A percentile compares a stretch with the other conserved stretches of the same genome.
Conservation (phyloP, 1,284 basidiomycete species). For the Leccinum griseonigrum region DNA sequence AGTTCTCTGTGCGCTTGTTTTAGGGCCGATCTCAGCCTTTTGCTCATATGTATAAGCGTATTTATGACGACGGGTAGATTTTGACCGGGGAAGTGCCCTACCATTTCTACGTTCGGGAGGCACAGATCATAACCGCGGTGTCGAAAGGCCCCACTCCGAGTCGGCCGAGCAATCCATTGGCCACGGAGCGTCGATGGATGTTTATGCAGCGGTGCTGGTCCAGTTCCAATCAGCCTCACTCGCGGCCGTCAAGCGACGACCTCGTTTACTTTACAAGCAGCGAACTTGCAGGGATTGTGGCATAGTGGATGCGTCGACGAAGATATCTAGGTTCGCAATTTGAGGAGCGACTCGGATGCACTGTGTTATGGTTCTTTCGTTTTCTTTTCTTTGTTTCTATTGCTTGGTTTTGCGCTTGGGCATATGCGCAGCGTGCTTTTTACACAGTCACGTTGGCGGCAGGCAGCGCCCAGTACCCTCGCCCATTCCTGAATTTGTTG, state of each 20-base stretch:
- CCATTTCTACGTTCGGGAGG: constrained; percentile 8
- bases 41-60: not conserved
- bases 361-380: too few relatives aligned
- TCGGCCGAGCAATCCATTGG: constrained; percentile 4
- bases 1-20: not conserved
- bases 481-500: too few relatives aligned
- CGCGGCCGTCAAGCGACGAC: constrained; percentile 8
- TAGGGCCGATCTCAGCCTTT: not conserved
- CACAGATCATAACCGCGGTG: constrained; percentile 8
- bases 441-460: too few relatives aligned
- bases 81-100: constrained; percentile 14
- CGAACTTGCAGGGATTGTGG: not conserved
- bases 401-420: too few relatives aligned
- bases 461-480: too few relatives aligned
- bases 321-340: not conserved
- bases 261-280: constrained; percentile 7
- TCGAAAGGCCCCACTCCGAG: constrained; percentile 8
- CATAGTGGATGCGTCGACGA: not conserved
- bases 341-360: too few relatives aligned
- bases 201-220: constrained; percentile 14
- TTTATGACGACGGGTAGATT: constrained; percentile 1
- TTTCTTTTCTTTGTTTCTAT: too few relatives aligned
- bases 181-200: constrained; percentile 13
- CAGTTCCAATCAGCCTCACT: not conserved
- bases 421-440: too few relatives aligned